A percentile compares a stretch with the other conserved stretches of the same genome.
These are phyloP conservation scores for Gnetum montanum DNA, from an alignment of 75 land plant genomes.

Conservation along the genomic window DNA sequence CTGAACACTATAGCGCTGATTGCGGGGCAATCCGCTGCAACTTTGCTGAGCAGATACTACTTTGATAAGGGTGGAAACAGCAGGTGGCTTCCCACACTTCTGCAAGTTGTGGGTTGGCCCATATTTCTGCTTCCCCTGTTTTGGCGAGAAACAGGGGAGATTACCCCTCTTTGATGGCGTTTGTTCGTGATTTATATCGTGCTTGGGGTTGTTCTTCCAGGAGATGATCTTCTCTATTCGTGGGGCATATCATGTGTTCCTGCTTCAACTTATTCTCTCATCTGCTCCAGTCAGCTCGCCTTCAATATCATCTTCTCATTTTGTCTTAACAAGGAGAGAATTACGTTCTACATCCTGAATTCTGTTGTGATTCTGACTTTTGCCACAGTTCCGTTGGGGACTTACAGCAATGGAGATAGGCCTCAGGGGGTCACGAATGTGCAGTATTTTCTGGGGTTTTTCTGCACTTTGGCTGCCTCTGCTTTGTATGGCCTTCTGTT, in stretches of 20 bases:
- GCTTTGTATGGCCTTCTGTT: conserved; percentile 27
- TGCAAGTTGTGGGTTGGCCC: conserved; percentile 58
- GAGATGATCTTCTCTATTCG: conserved; percentile 48
- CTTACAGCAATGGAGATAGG: conserved; percentile 11
- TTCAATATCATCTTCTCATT: conserved; percentile 54
- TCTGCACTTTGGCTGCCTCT: conserved; percentile 36
- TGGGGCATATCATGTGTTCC: conserved; percentile 43
- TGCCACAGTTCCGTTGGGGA: not conserved
- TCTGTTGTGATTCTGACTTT: not conserved
- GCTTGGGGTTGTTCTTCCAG: conserved; percentile 35
- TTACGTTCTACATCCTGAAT: conserved; percentile 20
- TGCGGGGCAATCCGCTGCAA: conserved; percentile 35
- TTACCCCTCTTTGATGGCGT: not conserved
- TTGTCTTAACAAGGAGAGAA: conserved; percentile 32
- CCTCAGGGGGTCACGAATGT: conserved; percentile 4
- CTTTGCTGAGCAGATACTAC: conserved; percentile 47
- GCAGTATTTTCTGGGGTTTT: conserved; percentile 26
- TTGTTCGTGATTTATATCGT: not conserved
- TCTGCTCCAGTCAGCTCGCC: conserved; percentile 40
- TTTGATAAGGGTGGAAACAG: conserved; percentile 50
- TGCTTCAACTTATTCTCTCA: conserved; percentile 57
- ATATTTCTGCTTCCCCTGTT: conserved; percentile 29
- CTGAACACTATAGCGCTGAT: conserved; percentile 28
- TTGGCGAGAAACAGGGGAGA: conserved; percentile 7
- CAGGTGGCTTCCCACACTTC: conserved; percentile 47